Conservation (phyloP, 192 early-diverging fungal genomes). For the Backusella westeae region DNA sequence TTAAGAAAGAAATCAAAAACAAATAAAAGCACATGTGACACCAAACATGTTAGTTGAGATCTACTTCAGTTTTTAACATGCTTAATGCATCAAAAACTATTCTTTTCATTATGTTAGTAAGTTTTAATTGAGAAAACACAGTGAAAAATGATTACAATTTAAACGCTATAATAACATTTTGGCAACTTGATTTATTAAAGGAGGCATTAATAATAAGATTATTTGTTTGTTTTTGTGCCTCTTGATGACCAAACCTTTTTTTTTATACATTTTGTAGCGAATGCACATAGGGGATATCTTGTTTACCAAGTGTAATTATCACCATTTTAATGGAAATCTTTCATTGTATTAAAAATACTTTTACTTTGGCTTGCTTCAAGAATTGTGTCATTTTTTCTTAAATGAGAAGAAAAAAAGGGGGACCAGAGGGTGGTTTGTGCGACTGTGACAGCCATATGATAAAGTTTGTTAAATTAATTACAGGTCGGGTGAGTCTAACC, state of each 20-base stretch:
- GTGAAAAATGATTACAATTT: neutral
- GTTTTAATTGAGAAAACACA: neutral
- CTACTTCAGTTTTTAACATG: neutral
- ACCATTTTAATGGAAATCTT: neutral
- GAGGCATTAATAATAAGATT: neutral
- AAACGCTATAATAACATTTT: neutral
- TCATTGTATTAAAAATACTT: neutral
- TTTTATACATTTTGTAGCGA: neutral
- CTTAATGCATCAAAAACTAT: neutral
- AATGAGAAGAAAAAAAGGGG: neutral
- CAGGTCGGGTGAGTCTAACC: neutral
- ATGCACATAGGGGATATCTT: neutral
- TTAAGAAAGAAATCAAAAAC: neutral
- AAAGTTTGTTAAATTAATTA: slow-evolving; percentile 5
- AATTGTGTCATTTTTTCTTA: neutral
- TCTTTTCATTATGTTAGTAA: neutral
- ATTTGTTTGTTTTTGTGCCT: neutral
- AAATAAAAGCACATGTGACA: neutral
- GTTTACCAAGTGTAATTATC: neutral
- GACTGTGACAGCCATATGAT: neutral
- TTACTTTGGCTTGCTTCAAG: neutral
- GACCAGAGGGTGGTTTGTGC: neutral
- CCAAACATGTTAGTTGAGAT: neutral
- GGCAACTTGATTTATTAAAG: neutral
- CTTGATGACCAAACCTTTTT: neutral